Percentiles rank a stretch among this genome's conserved stretches.
phyloP scores from a whole-genome alignment of 208 protist genomes.

The Leishmania tropica region DNA sequence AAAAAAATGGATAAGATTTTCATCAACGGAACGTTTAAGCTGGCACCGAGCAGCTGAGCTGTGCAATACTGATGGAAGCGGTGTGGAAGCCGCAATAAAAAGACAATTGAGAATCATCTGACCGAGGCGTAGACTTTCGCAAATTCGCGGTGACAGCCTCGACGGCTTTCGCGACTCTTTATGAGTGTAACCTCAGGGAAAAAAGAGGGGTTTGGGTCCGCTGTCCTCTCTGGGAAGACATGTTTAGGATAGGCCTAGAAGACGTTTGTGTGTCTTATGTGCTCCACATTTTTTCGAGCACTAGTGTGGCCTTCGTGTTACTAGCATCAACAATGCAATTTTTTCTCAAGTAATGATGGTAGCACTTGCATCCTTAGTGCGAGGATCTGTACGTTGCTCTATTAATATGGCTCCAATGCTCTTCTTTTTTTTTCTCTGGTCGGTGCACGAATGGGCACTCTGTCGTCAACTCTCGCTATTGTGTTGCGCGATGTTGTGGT shows the following conservation, averaged over 20 bases:
- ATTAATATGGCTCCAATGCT: neutral
- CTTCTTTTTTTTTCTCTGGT: neutral
- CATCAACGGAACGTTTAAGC: slow-evolving; percentile 76
- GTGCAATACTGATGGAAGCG: neutral
- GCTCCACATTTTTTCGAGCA: neutral
- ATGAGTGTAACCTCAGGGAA: neutral
- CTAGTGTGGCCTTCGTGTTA: neutral
- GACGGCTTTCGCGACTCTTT: neutral
- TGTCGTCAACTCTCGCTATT: neutral
- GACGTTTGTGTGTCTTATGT: neutral
- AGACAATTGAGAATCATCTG: neutral
- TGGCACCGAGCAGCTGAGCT: neutral
- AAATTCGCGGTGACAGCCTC: neutral
- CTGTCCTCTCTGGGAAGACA: neutral
- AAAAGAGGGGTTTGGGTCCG: neutral
- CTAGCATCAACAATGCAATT: neutral
- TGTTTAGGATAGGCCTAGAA: neutral
- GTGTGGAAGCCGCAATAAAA: neutral
- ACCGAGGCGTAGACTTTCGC: too few species aligned
- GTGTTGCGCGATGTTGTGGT: neutral
- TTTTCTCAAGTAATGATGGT: neutral
- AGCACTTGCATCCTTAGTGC: neutral
- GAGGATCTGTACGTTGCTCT: neutral
- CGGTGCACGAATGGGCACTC: neutral
- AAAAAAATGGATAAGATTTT: slow-evolving; percentile 90